Percentiles rank a stretch among this genome's conserved stretches.
phyloP scores from a whole-genome alignment of 257 asterid species.

The Solanum sejunctum region DNA sequence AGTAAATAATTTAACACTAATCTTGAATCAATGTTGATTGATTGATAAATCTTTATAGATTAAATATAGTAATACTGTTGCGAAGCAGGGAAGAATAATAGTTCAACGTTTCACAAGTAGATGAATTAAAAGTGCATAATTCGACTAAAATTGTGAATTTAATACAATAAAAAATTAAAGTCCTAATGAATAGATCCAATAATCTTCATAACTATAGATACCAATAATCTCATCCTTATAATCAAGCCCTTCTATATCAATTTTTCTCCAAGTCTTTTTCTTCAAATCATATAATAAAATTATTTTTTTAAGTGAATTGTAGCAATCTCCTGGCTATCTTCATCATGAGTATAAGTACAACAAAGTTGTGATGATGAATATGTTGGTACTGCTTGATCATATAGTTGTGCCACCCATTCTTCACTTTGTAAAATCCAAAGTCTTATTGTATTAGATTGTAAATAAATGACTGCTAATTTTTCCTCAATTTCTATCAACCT shows the following conservation, averaged over 20 bases:
- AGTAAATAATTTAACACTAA: too few relatives aligned
- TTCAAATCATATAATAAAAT: neutral
- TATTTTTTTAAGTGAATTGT: neutral
- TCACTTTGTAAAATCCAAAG: neutral
- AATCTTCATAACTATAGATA: neutral
- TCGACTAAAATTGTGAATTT: neutral
- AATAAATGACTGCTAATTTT: neutral
- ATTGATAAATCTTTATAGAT: neutral
- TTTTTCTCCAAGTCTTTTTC: neutral
- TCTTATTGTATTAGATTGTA: neutral
- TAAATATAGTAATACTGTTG: too few relatives aligned
- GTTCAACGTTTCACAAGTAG: neutral
- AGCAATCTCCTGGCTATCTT: neutral
- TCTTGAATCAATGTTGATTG: too few relatives aligned
- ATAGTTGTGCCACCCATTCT: neutral
- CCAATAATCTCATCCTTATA: neutral
- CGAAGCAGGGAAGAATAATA: too few relatives aligned
- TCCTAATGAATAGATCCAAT: neutral
- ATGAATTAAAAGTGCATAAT: neutral
- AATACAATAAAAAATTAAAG: neutral
- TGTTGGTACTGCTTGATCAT: neutral
- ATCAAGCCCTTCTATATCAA: neutral
- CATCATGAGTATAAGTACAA: too few relatives aligned
- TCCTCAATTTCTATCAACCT: neutral
- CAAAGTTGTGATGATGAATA: too few relatives aligned